Base-by-base conservation (phyloP, 2,329 filamentous ascomycete species). In the Colletotrichum sp. region DNA sequence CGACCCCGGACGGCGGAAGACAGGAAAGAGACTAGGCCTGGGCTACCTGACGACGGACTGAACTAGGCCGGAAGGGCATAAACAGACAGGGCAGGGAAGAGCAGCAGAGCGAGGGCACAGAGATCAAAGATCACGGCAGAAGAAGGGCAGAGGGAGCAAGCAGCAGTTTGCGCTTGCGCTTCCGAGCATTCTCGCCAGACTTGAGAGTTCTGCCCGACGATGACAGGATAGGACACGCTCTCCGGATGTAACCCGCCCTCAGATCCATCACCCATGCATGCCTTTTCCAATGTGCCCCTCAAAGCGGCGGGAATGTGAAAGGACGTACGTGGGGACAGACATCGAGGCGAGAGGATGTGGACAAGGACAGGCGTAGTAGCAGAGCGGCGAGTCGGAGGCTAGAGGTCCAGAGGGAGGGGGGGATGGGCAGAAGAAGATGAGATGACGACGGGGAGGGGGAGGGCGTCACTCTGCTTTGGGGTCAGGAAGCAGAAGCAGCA, bases 231-330 rank as follows among this genome's bases (percentile, higher is more conserved):
- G 61, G 67, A 70, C 61, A 65, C 48, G 68, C 61, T 24, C n/a
- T 64, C 72, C 72, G 68, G 68, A 74, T 61, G 72, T 66, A 66
- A 71, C 72, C 72, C 67, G 72, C 38, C 38, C 38, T 43, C 38
- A n/a, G 38, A 43, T 43, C 38, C 18, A 43, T 43, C 38, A 43
- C 9, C n/a, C 28, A 34, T 74, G 66, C n/a, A 36, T 52, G 30
- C 43, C 61, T 55, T 64, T 73, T n/a, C 30, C 38, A 30, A 38
- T 9, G 36, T 48, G 67, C 26, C 66, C 66, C 71, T 34, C 34
- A 66, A 43, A n/a, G 58, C 15, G 60, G 30, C 48, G 34, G 66
- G 21, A n/a, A 34, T 21, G 38, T n/a, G 38, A 43, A n/a, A 43
- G 38, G 38, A 43, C 38, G 38, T 74, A 48, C 66, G 60, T 52